A percentile compares a stretch with the other conserved stretches of the same genome.
Evolutionary conservation across 2,329 filamentous ascomycete species (phyloP).

Genomic region (Colletotrichum sp.): DNA sequence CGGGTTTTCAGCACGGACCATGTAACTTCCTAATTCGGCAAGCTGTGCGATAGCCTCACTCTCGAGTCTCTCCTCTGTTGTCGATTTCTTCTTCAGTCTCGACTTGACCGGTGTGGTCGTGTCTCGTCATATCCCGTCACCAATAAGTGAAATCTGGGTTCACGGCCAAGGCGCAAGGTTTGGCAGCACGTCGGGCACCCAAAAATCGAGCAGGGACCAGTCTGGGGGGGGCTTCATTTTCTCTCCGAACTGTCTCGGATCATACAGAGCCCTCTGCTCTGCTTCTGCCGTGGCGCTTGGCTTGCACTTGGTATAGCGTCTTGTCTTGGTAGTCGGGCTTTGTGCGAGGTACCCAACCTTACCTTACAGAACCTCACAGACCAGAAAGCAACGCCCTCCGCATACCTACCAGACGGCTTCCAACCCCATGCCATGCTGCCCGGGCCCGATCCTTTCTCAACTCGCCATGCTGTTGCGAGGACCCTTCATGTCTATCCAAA

Average conservation of each 20-base stretch:
- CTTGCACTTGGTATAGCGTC: neutral
- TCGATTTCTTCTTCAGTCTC: neutral
- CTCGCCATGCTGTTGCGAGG: neutral
- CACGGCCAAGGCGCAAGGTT: neutral
- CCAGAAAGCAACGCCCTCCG: neutral
- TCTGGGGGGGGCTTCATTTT: neutral
- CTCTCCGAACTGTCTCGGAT: neutral
- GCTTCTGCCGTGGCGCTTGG: neutral
- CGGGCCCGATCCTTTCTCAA: neutral
- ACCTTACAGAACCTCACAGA: neutral
- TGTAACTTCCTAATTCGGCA: neutral
- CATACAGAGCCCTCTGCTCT: neutral
- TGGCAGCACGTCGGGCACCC: neutral
- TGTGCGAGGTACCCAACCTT: neutral
- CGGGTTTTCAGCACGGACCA: neutral
- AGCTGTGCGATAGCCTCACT: conserved; percentile 11
- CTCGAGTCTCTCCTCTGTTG: neutral
- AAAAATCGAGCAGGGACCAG: neutral
- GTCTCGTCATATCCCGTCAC: neutral
- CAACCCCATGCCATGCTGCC: neutral
- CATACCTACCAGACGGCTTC: neutral
- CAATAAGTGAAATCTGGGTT: neutral
- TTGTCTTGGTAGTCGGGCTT: neutral
- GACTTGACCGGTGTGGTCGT: neutral
- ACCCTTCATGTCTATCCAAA: neutral